phyloP scores from a whole-genome alignment of 1,284 basidiomycete genomes.

The Fomitiporia mediterranea region DNA sequence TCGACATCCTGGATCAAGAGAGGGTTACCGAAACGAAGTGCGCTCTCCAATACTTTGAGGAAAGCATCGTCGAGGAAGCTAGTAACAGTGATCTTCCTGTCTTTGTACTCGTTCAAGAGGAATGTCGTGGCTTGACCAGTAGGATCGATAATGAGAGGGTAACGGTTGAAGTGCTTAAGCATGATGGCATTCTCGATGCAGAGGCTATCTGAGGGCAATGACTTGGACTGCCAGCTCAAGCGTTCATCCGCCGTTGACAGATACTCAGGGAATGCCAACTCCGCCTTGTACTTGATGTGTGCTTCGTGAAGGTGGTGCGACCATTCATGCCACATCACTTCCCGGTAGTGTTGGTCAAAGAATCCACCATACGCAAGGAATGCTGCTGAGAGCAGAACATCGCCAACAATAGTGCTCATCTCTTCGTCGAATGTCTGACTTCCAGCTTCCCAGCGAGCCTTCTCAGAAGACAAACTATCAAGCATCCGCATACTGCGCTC shows the following conservation, averaged over 20 bases:
- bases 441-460: constrained; percentile 90
- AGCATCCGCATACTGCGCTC: constrained; percentile 95
- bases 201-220: constrained; percentile 90
- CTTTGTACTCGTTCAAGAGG: constrained; percentile 91
- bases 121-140: constrained; percentile 98
- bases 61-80: constrained; percentile 99
- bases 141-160: constrained; percentile 97
- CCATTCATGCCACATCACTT: constrained; percentile 98
- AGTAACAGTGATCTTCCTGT: constrained; percentile 95
- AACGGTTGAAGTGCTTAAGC: constrained; percentile 97
- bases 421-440: constrained; percentile 97
- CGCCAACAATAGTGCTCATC: constrained; percentile 98
- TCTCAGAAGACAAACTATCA: constrained; percentile 93
- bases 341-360: constrained; percentile 98
- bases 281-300: constrained; percentile 89
- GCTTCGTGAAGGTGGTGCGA: constrained; percentile 83
- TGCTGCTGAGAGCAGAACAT: constrained; percentile 93
- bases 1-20: constrained; percentile 98
- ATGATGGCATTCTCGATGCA: constrained; percentile 99
- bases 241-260: constrained; percentile 97
- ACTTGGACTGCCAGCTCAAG: constrained; percentile 92
- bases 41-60: constrained; percentile 96
- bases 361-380: constrained; percentile 98
- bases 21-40: constrained; percentile 98
- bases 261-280: constrained; percentile 93